Conservation (phyloP, 2,329 filamentous ascomycete genomes). For the Diaporthe ampelina region DNA sequence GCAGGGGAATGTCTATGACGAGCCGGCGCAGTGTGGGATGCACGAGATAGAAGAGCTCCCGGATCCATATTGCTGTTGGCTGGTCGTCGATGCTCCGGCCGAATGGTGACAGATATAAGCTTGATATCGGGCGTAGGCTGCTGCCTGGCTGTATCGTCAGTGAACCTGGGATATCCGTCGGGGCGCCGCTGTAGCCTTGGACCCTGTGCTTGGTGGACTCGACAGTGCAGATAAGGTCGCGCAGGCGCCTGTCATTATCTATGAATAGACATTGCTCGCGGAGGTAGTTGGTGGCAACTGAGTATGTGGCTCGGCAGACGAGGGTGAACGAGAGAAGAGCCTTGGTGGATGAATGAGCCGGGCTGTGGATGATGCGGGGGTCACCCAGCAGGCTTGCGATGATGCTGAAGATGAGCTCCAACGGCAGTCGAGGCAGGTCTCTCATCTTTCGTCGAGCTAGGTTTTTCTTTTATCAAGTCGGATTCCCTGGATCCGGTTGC, state of each 20-base stretch:
- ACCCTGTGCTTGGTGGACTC: constrained; percentile 48
- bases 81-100: constrained; percentile 54
- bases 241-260: constrained; percentile 54
- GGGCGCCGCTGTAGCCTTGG: not conserved
- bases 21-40: constrained; percentile 58
- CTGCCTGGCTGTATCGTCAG: constrained; percentile 43
- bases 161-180: not conserved
- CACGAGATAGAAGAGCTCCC: constrained; percentile 58
- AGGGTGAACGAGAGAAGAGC: constrained; percentile 60
- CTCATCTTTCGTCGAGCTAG: constrained; percentile 9
- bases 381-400: constrained; percentile 30
- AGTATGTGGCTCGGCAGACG: constrained; percentile 58
- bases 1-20: constrained; percentile 63
- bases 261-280: constrained; percentile 61
- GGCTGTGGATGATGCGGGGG: constrained; percentile 49
- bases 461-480: too few relatives aligned
- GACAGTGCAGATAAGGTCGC: constrained; percentile 52
- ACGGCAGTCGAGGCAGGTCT: constrained; percentile 9
- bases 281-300: constrained; percentile 57
- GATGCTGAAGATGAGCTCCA: constrained; percentile 38
- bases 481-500: not conserved
- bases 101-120: constrained; percentile 59
- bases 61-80: constrained; percentile 56
- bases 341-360: constrained; percentile 56
- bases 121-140: constrained; percentile 53